These are phyloP conservation scores for Blastomyces percursus DNA, from an alignment of 2,329 filamentous ascomycete species.

Conservation along the genomic window DNA sequence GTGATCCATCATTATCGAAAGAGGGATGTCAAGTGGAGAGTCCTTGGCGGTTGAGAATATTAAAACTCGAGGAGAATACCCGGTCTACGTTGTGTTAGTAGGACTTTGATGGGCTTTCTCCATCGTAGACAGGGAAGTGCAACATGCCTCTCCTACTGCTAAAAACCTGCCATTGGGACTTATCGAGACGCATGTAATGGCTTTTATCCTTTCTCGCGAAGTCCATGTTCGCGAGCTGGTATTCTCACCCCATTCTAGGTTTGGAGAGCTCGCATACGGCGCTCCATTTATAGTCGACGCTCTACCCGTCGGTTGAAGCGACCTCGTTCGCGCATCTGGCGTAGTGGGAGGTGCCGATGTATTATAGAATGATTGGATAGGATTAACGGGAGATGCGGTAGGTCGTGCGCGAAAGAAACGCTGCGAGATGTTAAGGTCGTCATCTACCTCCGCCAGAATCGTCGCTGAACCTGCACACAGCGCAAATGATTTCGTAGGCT, in stretches of 20 bases:
- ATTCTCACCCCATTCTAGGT: constrained; percentile 47
- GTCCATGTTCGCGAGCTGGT: constrained; percentile 63
- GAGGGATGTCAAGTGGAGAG: constrained; percentile 64
- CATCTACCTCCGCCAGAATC: constrained; percentile 73
- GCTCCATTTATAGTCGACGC: constrained; percentile 38
- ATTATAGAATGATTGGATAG: constrained; percentile 42
- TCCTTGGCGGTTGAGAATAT: constrained; percentile 75
- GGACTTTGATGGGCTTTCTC: background rate
- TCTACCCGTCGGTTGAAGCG: constrained; percentile 35
- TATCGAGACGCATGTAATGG: constrained; percentile 79
- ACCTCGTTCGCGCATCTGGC: constrained; percentile 47
- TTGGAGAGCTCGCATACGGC: constrained; percentile 37
- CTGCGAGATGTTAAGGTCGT: constrained; percentile 54
- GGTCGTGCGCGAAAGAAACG: constrained; percentile 86
- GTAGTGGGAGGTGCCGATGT: constrained; percentile 48
- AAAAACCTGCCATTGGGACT: constrained; percentile 79
- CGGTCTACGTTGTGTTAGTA: constrained; percentile 47
- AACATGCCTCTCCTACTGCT: constrained; percentile 69
- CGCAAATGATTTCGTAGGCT: constrained; percentile 61
- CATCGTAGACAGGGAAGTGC: background rate
- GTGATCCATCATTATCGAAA: constrained; percentile 81
- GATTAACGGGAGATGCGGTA: constrained; percentile 54
- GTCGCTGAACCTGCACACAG: constrained; percentile 89
- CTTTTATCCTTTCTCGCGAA: constrained; percentile 84
- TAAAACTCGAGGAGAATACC: constrained; percentile 81